Evolutionary conservation across 805 yeast species (phyloP).

Genomic region (Grigorovia transvaalensis): DNA sequence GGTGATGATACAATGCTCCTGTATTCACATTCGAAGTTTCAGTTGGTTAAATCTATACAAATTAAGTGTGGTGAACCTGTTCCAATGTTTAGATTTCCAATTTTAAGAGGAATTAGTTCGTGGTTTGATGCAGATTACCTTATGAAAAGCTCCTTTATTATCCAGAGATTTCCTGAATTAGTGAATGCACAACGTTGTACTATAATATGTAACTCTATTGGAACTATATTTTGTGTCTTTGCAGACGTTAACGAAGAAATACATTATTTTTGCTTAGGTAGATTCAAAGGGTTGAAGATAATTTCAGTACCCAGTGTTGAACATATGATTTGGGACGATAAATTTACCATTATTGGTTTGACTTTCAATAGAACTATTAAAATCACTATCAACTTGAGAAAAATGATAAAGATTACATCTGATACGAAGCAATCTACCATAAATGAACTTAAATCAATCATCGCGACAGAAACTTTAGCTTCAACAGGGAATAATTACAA

Average conservation of each 20-base stretch:
- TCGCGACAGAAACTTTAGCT: neutral
- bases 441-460: neutral
- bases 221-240: conserved; percentile 16
- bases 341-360: neutral
- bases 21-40: conserved; percentile 7
- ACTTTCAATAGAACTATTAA: neutral
- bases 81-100: conserved; percentile 2
- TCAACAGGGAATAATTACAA: neutral
- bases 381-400: neutral
- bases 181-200: conserved; percentile 11
- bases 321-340: neutral
- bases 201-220: conserved; percentile 16
- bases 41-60: conserved; percentile 20
- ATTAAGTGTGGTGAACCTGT: conserved; percentile 23
- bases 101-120: conserved; percentile 11
- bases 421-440: neutral
- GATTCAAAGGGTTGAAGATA: conserved; percentile 20
- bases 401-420: neutral
- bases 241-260: neutral
- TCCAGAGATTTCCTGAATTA: conserved; percentile 1
- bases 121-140: conserved; percentile 15
- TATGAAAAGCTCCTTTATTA: conserved; percentile 5
- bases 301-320: neutral
- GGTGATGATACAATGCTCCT: conserved; percentile 11
- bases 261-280: conserved; percentile 9